A percentile compares a stretch with the other conserved stretches of the same genome.
These are phyloP conservation scores for Uronychia setigera DNA, from an alignment of 73 alveolate species.

Conservation along the genomic window DNA sequence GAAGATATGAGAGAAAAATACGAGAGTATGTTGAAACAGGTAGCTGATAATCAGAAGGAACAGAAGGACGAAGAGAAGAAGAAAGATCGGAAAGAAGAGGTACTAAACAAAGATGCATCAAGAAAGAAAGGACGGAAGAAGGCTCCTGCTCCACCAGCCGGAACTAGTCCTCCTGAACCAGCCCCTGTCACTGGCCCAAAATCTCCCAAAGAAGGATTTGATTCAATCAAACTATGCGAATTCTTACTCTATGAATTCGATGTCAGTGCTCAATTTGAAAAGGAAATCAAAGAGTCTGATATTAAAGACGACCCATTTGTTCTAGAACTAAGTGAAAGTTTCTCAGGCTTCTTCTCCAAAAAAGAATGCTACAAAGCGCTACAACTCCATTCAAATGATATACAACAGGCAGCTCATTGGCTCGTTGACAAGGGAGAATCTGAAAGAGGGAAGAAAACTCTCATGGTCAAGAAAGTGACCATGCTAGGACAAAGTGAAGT, in stretches of 20 bases:
- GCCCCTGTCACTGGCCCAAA: slow-evolving; percentile 12
- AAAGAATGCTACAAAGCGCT: slow-evolving; percentile 83
- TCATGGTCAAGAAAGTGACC: slow-evolving; percentile 48
- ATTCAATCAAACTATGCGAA: slow-evolving; percentile 46
- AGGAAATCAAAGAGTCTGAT: slow-evolving; percentile 19
- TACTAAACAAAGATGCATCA: background rate
- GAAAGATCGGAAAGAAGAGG: slow-evolving; percentile 5
- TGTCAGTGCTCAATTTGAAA: slow-evolving; percentile 15
- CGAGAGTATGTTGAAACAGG: slow-evolving; percentile 1
- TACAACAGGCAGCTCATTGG: slow-evolving; percentile 78
- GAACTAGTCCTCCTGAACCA: slow-evolving; percentile 10
- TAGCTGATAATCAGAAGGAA: background rate
- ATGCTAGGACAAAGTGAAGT: slow-evolving; percentile 68
- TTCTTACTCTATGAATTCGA: slow-evolving; percentile 70
- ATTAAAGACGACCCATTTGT: slow-evolving; percentile 32
- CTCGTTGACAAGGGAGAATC: slow-evolving; percentile 84
- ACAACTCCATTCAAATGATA: slow-evolving; percentile 66
- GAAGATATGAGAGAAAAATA: slow-evolving; percentile 35
- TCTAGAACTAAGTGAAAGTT: slow-evolving; percentile 64
- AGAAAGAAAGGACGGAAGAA: slow-evolving; percentile 26
- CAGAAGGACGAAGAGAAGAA: slow-evolving; percentile 3
- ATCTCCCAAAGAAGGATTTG: slow-evolving; percentile 16
- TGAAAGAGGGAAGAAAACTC: slow-evolving; percentile 74
- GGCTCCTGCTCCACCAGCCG: slow-evolving; percentile 38
- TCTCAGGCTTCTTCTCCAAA: slow-evolving; percentile 69